These are phyloP conservation scores for Fusarium vanettenii DNA, from an alignment of 2,329 filamentous ascomycete species.

Conservation along the genomic window DNA sequence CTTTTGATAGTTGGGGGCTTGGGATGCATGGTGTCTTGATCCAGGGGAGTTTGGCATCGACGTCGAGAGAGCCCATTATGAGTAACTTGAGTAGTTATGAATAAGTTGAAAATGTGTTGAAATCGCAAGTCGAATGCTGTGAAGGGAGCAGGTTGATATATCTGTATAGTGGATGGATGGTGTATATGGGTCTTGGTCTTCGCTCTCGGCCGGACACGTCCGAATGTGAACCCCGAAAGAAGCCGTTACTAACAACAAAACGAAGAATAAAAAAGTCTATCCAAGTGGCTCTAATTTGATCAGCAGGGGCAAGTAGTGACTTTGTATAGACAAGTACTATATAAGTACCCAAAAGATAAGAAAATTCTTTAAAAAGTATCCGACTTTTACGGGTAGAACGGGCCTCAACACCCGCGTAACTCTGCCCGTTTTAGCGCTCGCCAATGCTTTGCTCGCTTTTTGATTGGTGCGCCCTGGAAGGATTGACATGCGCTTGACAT, in stretches of 20 bases:
- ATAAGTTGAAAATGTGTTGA: not conserved
- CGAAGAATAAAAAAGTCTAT: not conserved
- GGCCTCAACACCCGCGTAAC: not conserved
- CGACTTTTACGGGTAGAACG: not conserved
- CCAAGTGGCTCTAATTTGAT: not conserved
- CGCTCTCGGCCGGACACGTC: not conserved
- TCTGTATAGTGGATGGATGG: not conserved
- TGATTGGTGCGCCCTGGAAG: not conserved
- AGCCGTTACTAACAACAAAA: not conserved
- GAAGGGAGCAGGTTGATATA: not conserved
- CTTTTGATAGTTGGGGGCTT: slow-evolving; percentile 73
- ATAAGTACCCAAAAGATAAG: not conserved
- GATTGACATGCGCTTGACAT: slow-evolving; percentile 7
- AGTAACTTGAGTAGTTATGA: not conserved
- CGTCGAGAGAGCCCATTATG: slow-evolving; percentile 55
- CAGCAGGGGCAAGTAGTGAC: not conserved
- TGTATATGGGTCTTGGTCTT: not conserved
- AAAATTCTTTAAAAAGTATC: not conserved
- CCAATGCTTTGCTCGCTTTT: not conserved
- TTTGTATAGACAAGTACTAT: not conserved
- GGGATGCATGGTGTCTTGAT: slow-evolving; percentile 77
- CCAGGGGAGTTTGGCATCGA: slow-evolving; percentile 67
- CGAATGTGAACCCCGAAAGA: not conserved
- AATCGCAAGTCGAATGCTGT: not conserved
- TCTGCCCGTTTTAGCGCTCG: slow-evolving; percentile 2